These are phyloP conservation scores for Metschnikowia picachoensis DNA, from an alignment of 805 yeast species.

Conservation along the genomic window DNA sequence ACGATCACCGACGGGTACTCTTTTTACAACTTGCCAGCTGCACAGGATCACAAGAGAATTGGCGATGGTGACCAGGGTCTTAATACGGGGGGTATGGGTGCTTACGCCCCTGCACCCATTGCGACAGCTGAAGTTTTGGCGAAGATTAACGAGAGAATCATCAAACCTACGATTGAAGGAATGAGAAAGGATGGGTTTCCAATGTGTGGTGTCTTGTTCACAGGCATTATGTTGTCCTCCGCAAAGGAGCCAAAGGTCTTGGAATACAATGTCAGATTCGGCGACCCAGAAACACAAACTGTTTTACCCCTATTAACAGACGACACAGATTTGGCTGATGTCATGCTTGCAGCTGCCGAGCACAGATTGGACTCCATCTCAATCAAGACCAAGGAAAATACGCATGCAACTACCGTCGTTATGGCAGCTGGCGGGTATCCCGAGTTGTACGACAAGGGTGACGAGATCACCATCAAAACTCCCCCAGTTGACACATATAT, in stretches of 20 bases:
- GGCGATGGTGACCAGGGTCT: conserved; percentile 92
- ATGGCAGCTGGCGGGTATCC: conserved; percentile 98
- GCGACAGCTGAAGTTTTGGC: conserved; percentile 74
- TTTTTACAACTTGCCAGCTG: conserved; percentile 86
- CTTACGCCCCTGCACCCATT: conserved; percentile 96
- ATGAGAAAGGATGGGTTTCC: conserved; percentile 95
- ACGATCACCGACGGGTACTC: conserved; percentile 94
- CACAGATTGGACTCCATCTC: conserved; percentile 84
- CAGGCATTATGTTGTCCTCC: conserved; percentile 90
- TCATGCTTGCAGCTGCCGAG: conserved; percentile 90
- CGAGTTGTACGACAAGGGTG: conserved; percentile 79
- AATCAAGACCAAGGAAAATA: conserved; percentile 48
- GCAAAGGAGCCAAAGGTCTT: conserved; percentile 83
- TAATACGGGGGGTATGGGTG: conserved; percentile 99
- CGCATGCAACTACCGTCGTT: conserved; percentile 87
- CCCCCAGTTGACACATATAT: conserved; percentile 60
- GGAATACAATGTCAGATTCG: conserved; percentile 97
- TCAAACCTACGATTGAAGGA: conserved; percentile 91
- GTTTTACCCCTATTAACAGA: conserved; percentile 80
- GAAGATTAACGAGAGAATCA: conserved; percentile 67
- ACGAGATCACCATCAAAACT: conserved; percentile 59
- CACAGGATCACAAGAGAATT: conserved; percentile 96
- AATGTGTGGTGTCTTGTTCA: conserved; percentile 91
- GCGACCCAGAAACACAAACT: conserved; percentile 99
- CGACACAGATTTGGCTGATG: conserved; percentile 88